Conservation (phyloP, 345 rosid genomes). For the Carallia pectinifolia region DNA sequence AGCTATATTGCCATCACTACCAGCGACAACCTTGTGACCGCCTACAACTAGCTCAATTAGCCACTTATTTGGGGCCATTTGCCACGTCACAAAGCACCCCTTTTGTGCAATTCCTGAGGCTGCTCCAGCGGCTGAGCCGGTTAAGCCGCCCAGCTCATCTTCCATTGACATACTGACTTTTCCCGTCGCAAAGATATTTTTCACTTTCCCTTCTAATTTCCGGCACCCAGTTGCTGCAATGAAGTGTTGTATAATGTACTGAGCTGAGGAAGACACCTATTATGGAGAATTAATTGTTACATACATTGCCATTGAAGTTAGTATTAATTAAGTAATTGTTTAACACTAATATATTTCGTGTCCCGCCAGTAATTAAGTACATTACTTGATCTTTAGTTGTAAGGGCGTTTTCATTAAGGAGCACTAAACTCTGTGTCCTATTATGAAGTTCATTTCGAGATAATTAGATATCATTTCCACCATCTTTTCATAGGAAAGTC, state of each 20-base stretch:
- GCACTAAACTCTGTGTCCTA: no score
- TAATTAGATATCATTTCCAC: background rate
- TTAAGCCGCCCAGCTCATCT: conserved; percentile 50
- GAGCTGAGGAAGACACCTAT: conserved; percentile 94
- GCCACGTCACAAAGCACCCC: conserved; percentile 99
- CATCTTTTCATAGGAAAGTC: background rate
- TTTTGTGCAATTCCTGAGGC: conserved; percentile 42
- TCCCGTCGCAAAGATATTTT: conserved; percentile 77
- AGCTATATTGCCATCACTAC: conserved; percentile 76
- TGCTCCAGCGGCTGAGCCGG: conserved; percentile 29
- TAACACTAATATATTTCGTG: no score
- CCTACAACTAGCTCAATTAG: conserved; percentile 75
- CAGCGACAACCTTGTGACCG: conserved; percentile 80
- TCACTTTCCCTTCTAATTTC: conserved; percentile 61
- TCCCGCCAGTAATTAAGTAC: no score
- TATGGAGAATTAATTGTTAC: conserved; percentile 1
- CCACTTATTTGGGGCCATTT: conserved; percentile 93
- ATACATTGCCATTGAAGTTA: no score
- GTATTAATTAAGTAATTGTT: no score
- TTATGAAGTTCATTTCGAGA: no score
- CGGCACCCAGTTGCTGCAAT: conserved; percentile 95
- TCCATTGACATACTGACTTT: conserved; percentile 79
- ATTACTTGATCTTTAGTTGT: no score
- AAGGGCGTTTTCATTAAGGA: no score
- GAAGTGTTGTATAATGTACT: conserved; percentile 89